Evolutionary conservation across 1,284 basidiomycete genomes (phyloP).

Genomic region (Ganoderma leucocontextum): DNA sequence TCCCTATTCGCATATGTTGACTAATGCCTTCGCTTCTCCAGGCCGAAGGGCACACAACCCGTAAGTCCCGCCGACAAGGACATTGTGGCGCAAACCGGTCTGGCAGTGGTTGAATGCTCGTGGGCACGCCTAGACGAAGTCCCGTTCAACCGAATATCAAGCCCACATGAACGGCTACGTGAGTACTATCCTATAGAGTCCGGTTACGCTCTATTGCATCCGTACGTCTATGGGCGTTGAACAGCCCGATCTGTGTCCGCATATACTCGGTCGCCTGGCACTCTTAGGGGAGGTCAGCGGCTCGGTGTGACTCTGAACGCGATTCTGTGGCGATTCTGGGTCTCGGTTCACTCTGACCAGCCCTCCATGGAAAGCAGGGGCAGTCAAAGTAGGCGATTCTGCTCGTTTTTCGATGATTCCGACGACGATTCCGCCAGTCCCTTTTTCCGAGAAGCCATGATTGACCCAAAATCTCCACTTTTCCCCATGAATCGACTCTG

Average conservation of each 20-base stretch:
- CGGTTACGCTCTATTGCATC: neutral
- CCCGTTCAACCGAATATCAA: slow-evolving; percentile 93
- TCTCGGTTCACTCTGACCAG: no score
- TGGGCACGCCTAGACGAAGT: slow-evolving; percentile 97
- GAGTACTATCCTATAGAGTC: slow-evolving; percentile 44
- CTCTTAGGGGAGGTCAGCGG: neutral
- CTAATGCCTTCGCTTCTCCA: slow-evolving; percentile 41
- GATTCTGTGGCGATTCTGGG: no score
- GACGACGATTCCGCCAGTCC: no score
- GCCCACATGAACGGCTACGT: slow-evolving; percentile 92
- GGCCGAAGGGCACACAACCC: slow-evolving; percentile 86
- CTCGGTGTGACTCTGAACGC: no score
- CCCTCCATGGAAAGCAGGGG: no score
- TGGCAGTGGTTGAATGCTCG: slow-evolving; percentile 97
- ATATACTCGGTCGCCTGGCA: neutral
- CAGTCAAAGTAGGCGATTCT: no score
- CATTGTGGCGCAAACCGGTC: slow-evolving; percentile 78
- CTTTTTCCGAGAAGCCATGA: no score
- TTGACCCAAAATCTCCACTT: no score
- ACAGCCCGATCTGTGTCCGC: neutral
- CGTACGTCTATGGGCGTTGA: neutral
- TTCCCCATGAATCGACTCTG: no score
- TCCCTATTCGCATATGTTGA: neutral
- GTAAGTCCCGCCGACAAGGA: slow-evolving; percentile 88
- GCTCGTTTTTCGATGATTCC: no score